Evolutionary conservation across 1,139 yeast genomes (phyloP), one percentile per base, ranked within the genome.

Genomic region (Debaryomyces psychrophilus): DNA sequence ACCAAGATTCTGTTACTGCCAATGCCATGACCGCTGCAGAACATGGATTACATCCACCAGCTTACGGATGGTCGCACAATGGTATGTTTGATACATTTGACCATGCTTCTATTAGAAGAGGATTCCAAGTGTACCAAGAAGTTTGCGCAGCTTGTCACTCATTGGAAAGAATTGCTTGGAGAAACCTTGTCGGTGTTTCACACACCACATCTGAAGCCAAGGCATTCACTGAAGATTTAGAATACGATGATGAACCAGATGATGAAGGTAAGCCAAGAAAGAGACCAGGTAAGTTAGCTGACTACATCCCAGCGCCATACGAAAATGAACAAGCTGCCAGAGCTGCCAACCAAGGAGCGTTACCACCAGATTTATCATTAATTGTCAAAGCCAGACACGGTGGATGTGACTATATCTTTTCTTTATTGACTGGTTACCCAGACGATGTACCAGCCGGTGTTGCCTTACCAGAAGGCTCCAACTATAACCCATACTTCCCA

Each of bases 101-200:
- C 77, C 99, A 93, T 71, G 92, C 90, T 50, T 86, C 96, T 44
- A 89, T 93, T 64, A 89, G 99, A 81, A 90, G 99, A 82, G 99
- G 99, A 60, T 93, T 86, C 85, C 98, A 90, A 72, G 99, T 93
- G 52, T 93, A 93, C 81, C 87, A 90, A 72, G 99, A 93, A 74
- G 99, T 93, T 50, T 93, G 99, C 81, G 96, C 99, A 51, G 93
- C 98, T 51, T 93, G 99, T 75, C 99, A 93, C 76, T 92, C 99
- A 25, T 77, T 93, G 63, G 93, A 90, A 68, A 87, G 96, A 78
- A 88, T 95, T 59, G 97, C 98, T 44, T 93, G 99, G 99, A 90
- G 99, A 83, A 88, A 92, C 64, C 76, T 93, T 63, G 97, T 95
- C 58, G 99, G 96, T 70, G 98, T 93, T 43, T 88, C 97, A 44